Base-by-base conservation (phyloP, 192 early-diverging fungal species). In the Coemansia sp. region DNA sequence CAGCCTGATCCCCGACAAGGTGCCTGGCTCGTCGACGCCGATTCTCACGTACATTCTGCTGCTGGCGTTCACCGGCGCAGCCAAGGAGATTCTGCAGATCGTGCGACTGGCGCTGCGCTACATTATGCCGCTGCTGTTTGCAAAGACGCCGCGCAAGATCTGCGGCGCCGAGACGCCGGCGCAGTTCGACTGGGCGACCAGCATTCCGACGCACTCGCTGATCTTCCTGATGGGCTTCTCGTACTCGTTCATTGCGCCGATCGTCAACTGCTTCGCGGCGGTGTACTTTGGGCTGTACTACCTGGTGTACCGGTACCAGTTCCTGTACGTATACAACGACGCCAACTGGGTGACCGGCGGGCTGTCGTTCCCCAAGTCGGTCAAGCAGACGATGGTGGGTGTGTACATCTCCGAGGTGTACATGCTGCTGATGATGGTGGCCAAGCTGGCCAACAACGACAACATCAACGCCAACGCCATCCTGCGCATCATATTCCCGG, bases 21-120 rank as follows among this genome's bases (percentile, higher is more conserved):
- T 97, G 1, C 94, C 94, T 5, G 58, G 70, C 22, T 85, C 86
- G 6, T 83, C 90, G 0, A 86, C 83, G 38, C 90, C 87, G 50
- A 93, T 93, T 50, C 83, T 93, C 26, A 88, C 87, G 21, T 97
- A 90, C 66, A 79, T 94, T 8, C 79, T 94, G 59, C 79, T 97
- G 48, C 81, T 82, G 19, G 82, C 84, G 5, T 79, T 91, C 35
- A 81, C 84, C 0, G 81, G 84, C 32, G 80, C 90, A 0, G 80
- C 87, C 7, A 67, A 82, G 19, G 85, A 89, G 61, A 55, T 94
- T 6, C 54, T 90, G 15, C 92, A 93, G 62, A 43, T 88, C 6
- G 80, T 62, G 1, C 81, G 81, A 1, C 67, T 92, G 34, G 60
- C 88, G 10, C 47, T 91, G 32, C 81, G 86, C 39, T 84, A 82